A percentile compares a stretch with the other conserved stretches of the same genome.
phyloP scores from a whole-genome alignment of 2,329 filamentous ascomycete species.

The Zasmidium angulare region DNA sequence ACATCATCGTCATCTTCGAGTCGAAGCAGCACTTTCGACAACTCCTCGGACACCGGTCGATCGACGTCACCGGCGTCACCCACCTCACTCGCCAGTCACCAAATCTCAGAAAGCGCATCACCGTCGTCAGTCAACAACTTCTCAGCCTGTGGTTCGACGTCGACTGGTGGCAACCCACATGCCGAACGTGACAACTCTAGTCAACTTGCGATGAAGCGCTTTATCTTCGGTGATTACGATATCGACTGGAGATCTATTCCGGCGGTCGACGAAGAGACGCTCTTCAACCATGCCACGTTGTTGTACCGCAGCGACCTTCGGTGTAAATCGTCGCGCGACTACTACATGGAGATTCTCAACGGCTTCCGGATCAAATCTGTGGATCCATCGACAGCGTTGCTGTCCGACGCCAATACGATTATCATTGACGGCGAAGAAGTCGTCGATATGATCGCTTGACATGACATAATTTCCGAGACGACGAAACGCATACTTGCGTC shows the following conservation, averaged over 20 bases:
- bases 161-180: not conserved
- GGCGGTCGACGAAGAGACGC: constrained; percentile 18
- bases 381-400: not conserved
- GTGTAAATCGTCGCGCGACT: constrained; percentile 19
- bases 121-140: not conserved
- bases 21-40: not conserved
- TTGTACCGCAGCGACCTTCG: constrained; percentile 16
- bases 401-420: constrained; percentile 5
- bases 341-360: constrained; percentile 16
- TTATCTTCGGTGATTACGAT: constrained; percentile 18
- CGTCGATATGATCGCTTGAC: constrained; percentile 28
- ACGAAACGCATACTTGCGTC: not conserved
- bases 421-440: constrained; percentile 22
- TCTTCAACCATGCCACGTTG: constrained; percentile 15
- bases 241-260: constrained; percentile 27
- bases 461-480: not conserved
- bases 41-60: not conserved
- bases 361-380: constrained; percentile 5
- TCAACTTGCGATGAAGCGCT: constrained; percentile 15
- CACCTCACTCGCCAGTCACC: not conserved
- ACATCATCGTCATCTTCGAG: constrained; percentile 1
- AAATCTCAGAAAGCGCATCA: not conserved
- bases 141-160: not conserved
- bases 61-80: not conserved
- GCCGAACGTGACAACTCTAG: constrained; percentile 3